Conservation (phyloP, 352 stramenopile genomes). For the Pythium monospermum region DNA sequence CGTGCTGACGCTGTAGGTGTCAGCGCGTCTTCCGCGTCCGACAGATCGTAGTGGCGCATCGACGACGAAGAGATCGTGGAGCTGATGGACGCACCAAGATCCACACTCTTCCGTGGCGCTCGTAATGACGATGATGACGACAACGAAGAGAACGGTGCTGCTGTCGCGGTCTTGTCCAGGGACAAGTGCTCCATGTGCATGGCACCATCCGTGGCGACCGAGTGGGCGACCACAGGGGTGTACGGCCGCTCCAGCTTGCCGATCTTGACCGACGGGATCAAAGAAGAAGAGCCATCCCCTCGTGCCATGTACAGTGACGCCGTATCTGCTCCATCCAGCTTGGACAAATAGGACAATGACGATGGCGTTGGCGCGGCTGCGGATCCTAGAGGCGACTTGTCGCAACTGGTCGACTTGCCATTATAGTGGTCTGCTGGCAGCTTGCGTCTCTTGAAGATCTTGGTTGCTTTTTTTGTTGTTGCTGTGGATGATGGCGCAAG, state of each 20-base stretch:
- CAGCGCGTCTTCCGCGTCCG: constrained; percentile 42
- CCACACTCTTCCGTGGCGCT: constrained; percentile 24
- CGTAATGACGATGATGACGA: background rate
- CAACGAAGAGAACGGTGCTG: too few relatives aligned
- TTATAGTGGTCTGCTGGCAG: constrained; percentile 10
- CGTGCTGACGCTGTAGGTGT: constrained; percentile 3
- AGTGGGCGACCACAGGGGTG: background rate
- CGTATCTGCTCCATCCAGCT: constrained; percentile 7
- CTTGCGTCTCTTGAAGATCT: constrained; percentile 23
- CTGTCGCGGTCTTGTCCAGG: constrained; percentile 8
- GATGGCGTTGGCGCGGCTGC: background rate
- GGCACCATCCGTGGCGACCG: background rate
- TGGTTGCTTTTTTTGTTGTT: background rate
- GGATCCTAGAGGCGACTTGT: constrained; percentile 18
- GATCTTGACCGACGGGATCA: constrained; percentile 22
- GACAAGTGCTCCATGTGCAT: constrained; percentile 21
- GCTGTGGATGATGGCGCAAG: constrained; percentile 1
- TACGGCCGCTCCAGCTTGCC: constrained; percentile 12
- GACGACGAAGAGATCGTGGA: constrained; percentile 51
- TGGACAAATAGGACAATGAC: background rate
- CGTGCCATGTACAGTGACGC: constrained; percentile 19
- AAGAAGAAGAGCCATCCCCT: constrained; percentile 15
- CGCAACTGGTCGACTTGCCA: constrained; percentile 13
- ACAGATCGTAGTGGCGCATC: constrained; percentile 43
- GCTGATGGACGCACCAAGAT: constrained; percentile 61